These are phyloP conservation scores for Pseudoturritis turrita DNA, from an alignment of 345 rosid genomes.

Conservation along the genomic window DNA sequence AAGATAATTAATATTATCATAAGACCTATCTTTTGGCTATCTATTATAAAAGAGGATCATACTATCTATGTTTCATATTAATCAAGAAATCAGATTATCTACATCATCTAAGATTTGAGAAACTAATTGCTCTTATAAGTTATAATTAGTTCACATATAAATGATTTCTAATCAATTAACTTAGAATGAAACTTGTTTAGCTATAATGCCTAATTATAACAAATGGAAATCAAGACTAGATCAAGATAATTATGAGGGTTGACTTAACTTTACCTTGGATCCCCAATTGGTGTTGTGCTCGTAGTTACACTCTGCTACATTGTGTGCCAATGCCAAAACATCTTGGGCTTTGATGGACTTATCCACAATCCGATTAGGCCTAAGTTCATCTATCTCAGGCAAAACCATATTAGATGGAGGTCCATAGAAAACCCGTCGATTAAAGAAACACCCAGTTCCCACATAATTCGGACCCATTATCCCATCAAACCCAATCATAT, in stretches of 20 bases:
- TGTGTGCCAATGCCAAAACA: conserved; percentile 36
- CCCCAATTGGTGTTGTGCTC: conserved; percentile 67
- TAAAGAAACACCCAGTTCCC: conserved; percentile 63
- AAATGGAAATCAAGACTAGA: background rate
- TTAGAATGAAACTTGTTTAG: too few species aligned
- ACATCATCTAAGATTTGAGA: background rate
- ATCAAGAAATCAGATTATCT: background rate
- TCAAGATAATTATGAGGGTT: background rate
- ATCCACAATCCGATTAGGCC: conserved; percentile 12
- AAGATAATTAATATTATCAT: background rate
- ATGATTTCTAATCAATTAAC: too few species aligned
- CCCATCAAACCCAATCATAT: conserved; percentile 47
- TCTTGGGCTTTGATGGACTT: conserved; percentile 27
- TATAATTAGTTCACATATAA: background rate
- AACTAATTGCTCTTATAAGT: background rate
- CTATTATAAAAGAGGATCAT: background rate
- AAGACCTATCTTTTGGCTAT: background rate
- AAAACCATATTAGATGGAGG: conserved; percentile 22
- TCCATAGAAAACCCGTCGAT: conserved; percentile 49
- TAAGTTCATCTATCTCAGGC: conserved; percentile 38
- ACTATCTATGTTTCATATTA: background rate
- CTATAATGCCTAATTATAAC: background rate
- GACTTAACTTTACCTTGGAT: conserved; percentile 36
- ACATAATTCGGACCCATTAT: conserved; percentile 38
- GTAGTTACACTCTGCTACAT: conserved; percentile 46